Conservation (phyloP, 805 yeast species). For the Metschnikowia santaceciliae region DNA sequence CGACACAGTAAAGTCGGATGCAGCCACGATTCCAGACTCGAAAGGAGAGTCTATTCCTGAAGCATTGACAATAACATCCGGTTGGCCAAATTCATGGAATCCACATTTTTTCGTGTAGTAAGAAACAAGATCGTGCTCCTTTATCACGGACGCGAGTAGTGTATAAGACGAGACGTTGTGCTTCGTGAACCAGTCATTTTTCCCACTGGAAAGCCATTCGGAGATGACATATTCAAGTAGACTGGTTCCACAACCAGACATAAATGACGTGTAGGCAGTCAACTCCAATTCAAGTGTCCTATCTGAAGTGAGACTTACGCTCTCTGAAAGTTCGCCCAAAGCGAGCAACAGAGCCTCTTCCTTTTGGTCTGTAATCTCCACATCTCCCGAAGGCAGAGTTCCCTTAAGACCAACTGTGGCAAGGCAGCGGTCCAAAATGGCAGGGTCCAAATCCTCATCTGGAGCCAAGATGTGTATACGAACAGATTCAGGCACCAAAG, state of each 20-base stretch:
- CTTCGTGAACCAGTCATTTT: neutral
- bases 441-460: slow-evolving; percentile 16
- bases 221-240: slow-evolving; percentile 23
- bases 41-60: slow-evolving; percentile 19
- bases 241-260: slow-evolving; percentile 35
- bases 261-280: slow-evolving; percentile 52
- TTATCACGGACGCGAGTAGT: slow-evolving; percentile 40
- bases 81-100: slow-evolving; percentile 26
- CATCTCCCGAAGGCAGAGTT: neutral
- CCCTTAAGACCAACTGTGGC: slow-evolving; percentile 25
- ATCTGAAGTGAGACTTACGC: neutral
- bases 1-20: slow-evolving; percentile 40
- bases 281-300: slow-evolving; percentile 27
- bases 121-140: slow-evolving; percentile 45
- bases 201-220: slow-evolving; percentile 10
- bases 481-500: slow-evolving; percentile 15
- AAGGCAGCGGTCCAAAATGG: slow-evolving; percentile 21
- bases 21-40: slow-evolving; percentile 38
- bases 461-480: slow-evolving; percentile 16
- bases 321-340: no score
- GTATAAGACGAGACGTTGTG: slow-evolving; percentile 19
- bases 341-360: neutral
- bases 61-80: slow-evolving; percentile 14
- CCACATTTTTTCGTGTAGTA: slow-evolving; percentile 43
- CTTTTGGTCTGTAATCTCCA: neutral